Percentiles rank a stretch among this genome's conserved stretches.
These are phyloP conservation scores for Mortierella antarctica DNA, from an alignment of 192 early-diverging fungal species.

Conservation along the genomic window DNA sequence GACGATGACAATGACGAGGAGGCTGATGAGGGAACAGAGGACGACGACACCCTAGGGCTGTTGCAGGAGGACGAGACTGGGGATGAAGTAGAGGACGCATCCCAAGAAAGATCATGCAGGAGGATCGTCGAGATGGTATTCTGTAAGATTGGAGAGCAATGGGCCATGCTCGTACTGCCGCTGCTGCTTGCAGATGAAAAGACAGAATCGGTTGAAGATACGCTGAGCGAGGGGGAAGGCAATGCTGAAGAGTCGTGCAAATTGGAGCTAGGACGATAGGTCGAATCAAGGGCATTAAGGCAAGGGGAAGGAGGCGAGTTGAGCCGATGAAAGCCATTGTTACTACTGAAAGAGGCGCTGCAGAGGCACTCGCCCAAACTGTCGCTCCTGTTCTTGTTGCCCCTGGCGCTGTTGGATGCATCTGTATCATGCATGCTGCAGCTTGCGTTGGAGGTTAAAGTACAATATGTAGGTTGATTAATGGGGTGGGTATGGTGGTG, in stretches of 20 bases:
- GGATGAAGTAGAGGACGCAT: slow-evolving; percentile 27
- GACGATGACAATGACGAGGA: slow-evolving; percentile 23
- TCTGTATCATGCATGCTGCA: too few species aligned
- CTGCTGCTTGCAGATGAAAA: slow-evolving; percentile 32
- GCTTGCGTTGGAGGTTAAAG: neutral
- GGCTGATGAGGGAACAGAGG: slow-evolving; percentile 5
- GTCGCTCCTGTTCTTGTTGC: slow-evolving; percentile 1
- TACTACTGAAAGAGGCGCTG: slow-evolving; percentile 1
- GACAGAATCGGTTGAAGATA: slow-evolving; percentile 40
- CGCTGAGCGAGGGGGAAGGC: slow-evolving; percentile 48
- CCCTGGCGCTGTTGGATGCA: neutral
- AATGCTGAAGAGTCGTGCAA: slow-evolving; percentile 34
- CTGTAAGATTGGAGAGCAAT: slow-evolving; percentile 41
- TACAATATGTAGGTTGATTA: neutral
- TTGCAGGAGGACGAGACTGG: slow-evolving; percentile 32
- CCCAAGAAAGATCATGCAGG: slow-evolving; percentile 20
- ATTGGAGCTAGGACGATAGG: slow-evolving; percentile 21
- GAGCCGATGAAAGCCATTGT: slow-evolving; percentile 9
- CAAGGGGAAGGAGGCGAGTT: slow-evolving; percentile 47
- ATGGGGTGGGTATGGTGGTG: slow-evolving; percentile 7
- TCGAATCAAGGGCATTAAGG: slow-evolving; percentile 33
- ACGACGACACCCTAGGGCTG: slow-evolving; percentile 24
- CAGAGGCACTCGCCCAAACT: neutral
- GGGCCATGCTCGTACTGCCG: slow-evolving; percentile 38
- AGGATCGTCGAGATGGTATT: slow-evolving; percentile 28